Conservation (phyloP, 2,329 filamentous ascomycete species). For the Echinosphaeria canescens region DNA sequence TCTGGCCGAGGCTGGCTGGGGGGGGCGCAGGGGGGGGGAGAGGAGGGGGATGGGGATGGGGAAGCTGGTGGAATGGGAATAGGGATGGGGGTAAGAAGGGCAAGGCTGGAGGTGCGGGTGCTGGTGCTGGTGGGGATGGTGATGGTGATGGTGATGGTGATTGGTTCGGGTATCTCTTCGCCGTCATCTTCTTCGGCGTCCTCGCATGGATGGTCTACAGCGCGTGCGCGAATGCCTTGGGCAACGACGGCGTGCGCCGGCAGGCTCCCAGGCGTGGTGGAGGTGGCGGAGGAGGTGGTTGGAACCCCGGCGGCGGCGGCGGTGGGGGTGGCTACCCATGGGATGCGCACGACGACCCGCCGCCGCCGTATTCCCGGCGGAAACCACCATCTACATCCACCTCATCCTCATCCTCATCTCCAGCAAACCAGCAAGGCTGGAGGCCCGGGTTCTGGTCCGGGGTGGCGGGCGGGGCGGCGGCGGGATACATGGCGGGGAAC, state of each 20-base stretch:
- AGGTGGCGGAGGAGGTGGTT: conserved; percentile 15
- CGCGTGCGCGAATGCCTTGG: conserved; percentile 15
- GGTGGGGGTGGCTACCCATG: conserved; percentile 9
- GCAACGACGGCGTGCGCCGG: conserved; percentile 4
- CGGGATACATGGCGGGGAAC: conserved; percentile 39
- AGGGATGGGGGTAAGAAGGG: too few species aligned
- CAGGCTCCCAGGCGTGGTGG: conserved; percentile 13
- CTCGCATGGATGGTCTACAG: conserved; percentile 38
- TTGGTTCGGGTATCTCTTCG: conserved; percentile 27
- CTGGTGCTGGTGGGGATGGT: too few species aligned
- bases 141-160: too few species aligned
- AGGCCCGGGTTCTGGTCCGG: conserved; percentile 58
- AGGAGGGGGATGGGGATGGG: conserved; percentile 7
- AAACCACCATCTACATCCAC: conserved; percentile 15
- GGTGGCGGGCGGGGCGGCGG: conserved; percentile 43
- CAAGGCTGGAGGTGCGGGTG: too few species aligned
- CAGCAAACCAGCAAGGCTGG: conserved; percentile 35
- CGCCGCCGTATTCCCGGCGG: conserved; percentile 27
- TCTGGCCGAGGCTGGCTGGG: conserved; percentile 34
- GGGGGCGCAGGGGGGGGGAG: conserved; percentile 13
- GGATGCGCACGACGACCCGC: conserved; percentile 26
- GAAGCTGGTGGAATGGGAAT: conserved; percentile 7
- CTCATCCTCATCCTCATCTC: too few species aligned
- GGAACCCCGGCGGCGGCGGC: conserved; percentile 14
- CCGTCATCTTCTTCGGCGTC: conserved; percentile 36